Evolutionary conservation across 2,329 filamentous ascomycete species (phyloP), one percentile per base, ranked within the genome.

Genomic region (Tolypocladium endophyticum): DNA sequence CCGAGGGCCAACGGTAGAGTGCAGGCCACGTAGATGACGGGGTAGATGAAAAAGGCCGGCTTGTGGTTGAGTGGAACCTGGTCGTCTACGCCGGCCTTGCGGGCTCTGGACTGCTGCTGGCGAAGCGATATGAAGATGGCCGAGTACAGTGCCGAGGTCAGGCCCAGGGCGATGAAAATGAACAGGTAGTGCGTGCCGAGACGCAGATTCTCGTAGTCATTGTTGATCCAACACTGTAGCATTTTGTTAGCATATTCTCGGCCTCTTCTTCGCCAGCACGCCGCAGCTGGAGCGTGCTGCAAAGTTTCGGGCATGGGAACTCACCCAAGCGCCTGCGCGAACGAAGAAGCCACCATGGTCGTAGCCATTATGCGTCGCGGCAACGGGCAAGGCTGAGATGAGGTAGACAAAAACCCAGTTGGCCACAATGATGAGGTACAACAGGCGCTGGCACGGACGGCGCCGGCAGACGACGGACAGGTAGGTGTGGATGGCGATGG

Each of bases 401-500:
- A 78, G 71, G 62, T 86, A 83, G 3, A 84, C 76, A 61, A 88
- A 84, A 2, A 74, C 38, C 87, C 87, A 90, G 7, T 82, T 70
- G 1, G 66, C 61, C 1, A 69, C 64, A 18, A 89, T 78, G 1
- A 66, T 66, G 0, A 68, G 59, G 56, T 83, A 81, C 58, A 90
- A 81, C 0, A 68, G 70, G 58, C 70, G 72, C 2, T 80, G 79
- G 0, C 79, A 76, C 1, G 85, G 71, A 25, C 79, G 76, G 57
- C 80, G 82, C 12, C 80, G 76, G 43, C 77, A 76, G 2, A 88
- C 81, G 2, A 89, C 81, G 0, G 80, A 81, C 8, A 84, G 74
- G 64, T 87, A 89, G 0, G 87, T 89, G 67, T 89, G 86, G 0
- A 86, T 61, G 6, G 85, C 87, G 64, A 90, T 88, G 1, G 77